phyloP scores from a whole-genome alignment of 208 protist genomes.

The Wallacemonas sp. region DNA sequence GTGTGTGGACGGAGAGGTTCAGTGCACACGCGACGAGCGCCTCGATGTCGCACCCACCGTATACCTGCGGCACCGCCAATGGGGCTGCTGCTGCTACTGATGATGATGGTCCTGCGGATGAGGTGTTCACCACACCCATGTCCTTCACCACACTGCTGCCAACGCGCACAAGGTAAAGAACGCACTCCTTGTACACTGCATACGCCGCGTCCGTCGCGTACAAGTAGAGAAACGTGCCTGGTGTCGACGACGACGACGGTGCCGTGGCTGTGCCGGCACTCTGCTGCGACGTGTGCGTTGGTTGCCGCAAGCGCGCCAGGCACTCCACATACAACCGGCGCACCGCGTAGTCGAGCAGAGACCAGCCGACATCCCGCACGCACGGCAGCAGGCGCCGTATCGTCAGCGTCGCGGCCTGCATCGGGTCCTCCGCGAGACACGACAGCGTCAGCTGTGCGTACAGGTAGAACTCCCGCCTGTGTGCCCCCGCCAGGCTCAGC shows the following conservation, averaged over 20 bases:
- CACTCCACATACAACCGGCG: slow-evolving; percentile 61
- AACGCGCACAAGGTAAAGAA: slow-evolving; percentile 30
- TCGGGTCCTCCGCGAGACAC: slow-evolving; percentile 42
- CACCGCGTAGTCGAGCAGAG: slow-evolving; percentile 45
- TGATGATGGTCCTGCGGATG: too few species aligned
- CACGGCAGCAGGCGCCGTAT: slow-evolving; percentile 54
- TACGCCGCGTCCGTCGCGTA: slow-evolving; percentile 33
- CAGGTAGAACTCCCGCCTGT: slow-evolving; percentile 43
- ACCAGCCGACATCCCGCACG: slow-evolving; percentile 47
- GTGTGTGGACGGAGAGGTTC: slow-evolving; percentile 1
- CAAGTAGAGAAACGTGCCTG: slow-evolving; percentile 19
- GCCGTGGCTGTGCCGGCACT: background rate
- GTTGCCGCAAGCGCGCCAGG: slow-evolving; percentile 18
- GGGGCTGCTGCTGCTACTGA: too few species aligned
- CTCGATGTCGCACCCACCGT: background rate
- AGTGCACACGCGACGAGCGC: background rate
- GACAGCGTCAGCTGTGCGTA: slow-evolving; percentile 59
- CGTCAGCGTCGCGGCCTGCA: slow-evolving; percentile 39
- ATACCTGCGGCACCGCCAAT: too few species aligned
- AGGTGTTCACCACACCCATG: too few species aligned
- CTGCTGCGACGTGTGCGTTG: slow-evolving; percentile 27
- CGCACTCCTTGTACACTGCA: slow-evolving; percentile 47
- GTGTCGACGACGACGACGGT: background rate
- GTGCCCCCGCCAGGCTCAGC: slow-evolving; percentile 35
- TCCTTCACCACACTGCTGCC: background rate